Evolutionary conservation across 345 rosid species (phyloP).

Genomic region (Acer saccharum): DNA sequence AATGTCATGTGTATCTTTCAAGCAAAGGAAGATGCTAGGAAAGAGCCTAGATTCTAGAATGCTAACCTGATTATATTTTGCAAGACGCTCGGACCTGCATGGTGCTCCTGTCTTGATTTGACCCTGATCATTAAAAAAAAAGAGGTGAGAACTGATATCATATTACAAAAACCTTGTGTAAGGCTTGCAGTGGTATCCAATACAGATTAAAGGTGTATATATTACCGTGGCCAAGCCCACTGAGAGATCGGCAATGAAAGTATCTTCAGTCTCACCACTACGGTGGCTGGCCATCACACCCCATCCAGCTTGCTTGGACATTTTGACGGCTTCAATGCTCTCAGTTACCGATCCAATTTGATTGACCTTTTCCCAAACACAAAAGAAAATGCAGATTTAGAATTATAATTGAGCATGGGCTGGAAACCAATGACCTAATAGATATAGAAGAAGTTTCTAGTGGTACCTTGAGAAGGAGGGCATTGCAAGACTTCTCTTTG

Average conservation of each 20-base stretch:
- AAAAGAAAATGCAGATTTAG: background rate
- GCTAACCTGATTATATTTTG: slow-evolving; percentile 88
- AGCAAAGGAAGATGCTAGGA: background rate
- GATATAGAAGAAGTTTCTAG: background rate
- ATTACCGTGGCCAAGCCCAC: slow-evolving; percentile 94
- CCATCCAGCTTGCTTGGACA: slow-evolving; percentile 99
- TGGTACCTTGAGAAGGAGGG: slow-evolving; percentile 88
- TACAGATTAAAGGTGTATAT: background rate
- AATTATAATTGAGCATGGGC: background rate
- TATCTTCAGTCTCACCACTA: slow-evolving; percentile 98
- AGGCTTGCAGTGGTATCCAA: background rate
- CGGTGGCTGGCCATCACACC: slow-evolving; percentile 99
- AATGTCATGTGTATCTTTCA: background rate
- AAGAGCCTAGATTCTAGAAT: background rate
- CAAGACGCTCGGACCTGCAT: slow-evolving; percentile 97
- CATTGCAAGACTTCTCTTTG: slow-evolving; percentile 82
- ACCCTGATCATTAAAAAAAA: slow-evolving; percentile 48
- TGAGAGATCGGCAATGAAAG: slow-evolving; percentile 90
- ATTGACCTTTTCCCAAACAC: slow-evolving; percentile 61
- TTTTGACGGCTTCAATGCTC: slow-evolving; percentile 95
- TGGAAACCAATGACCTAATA: background rate
- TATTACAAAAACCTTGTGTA: background rate
- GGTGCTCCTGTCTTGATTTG: slow-evolving; percentile 99
- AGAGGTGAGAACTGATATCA: background rate
- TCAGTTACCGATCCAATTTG: slow-evolving; percentile 98